Conservation (phyloP, 2,329 filamentous ascomycete species). For the Allantophomopsis lycopodina region DNA sequence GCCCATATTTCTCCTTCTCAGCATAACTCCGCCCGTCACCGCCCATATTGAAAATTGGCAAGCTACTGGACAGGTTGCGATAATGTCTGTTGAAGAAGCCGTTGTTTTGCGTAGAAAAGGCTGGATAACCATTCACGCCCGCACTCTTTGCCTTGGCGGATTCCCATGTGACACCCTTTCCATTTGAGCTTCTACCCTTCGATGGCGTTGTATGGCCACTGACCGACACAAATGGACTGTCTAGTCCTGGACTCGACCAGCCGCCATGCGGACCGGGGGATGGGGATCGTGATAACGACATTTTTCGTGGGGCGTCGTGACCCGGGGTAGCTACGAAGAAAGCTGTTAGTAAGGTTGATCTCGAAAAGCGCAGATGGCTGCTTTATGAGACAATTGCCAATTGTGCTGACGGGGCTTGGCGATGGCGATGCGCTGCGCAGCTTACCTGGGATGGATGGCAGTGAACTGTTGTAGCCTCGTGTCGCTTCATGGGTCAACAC, state of each 20-base stretch:
- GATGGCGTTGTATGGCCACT: conserved; percentile 58
- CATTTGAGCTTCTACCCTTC: conserved; percentile 35
- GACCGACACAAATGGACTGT: conserved; percentile 32
- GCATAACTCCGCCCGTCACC: conserved; percentile 33
- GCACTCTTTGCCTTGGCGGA: conserved; percentile 66
- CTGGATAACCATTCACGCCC: conserved; percentile 60
- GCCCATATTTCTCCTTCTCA: conserved; percentile 66
- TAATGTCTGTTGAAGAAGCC: conserved; percentile 82
- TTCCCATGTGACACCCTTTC: conserved; percentile 60
- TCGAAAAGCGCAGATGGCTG: not conserved
- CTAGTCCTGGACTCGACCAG: conserved; percentile 75
- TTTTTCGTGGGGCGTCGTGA: conserved; percentile 32
- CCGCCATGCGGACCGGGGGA: conserved; percentile 75
- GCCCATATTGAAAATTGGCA: conserved; percentile 56
- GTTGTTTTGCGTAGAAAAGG: conserved; percentile 67
- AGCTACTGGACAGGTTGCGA: conserved; percentile 63
- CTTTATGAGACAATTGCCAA: not conserved
- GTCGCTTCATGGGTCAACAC: conserved; percentile 3
- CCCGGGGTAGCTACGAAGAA: too few relatives aligned
- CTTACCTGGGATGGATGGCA: conserved; percentile 16
- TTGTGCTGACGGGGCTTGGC: not conserved
- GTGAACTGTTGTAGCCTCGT: not conserved
- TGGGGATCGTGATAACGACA: conserved; percentile 80
- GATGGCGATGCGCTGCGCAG: too few relatives aligned
- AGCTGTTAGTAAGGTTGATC: too few relatives aligned